phyloP scores from a whole-genome alignment of 2,329 filamentous ascomycete genomes.

The Phyllosticta citriasiana region DNA sequence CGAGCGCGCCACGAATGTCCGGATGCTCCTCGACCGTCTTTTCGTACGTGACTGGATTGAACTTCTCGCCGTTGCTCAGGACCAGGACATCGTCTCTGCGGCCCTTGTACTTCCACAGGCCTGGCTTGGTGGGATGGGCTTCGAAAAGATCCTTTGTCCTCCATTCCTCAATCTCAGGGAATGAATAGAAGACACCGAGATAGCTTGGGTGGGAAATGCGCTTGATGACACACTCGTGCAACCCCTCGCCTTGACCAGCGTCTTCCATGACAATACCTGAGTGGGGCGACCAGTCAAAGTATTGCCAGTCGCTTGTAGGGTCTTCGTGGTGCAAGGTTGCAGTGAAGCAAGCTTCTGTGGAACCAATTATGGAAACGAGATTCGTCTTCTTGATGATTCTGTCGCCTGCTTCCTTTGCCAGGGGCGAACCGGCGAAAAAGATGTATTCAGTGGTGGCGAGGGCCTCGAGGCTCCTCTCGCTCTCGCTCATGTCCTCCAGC shows the following conservation, averaged over 20 bases:
- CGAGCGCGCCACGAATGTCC: constrained; percentile 20
- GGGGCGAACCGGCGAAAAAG: constrained; percentile 13
- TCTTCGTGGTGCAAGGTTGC: constrained; percentile 12
- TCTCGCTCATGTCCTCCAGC: constrained; percentile 18
- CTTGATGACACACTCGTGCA: constrained; percentile 13
- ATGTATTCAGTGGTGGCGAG: constrained; percentile 16
- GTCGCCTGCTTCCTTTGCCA: constrained; percentile 12
- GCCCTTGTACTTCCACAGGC: constrained; percentile 15
- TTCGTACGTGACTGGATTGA: constrained; percentile 17
- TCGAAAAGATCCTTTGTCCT: constrained; percentile 15
- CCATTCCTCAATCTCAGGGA: constrained; percentile 12
- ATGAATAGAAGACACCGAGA: constrained; percentile 13
- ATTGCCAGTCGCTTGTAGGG: constrained; percentile 18
- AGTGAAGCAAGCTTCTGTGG: constrained; percentile 17
- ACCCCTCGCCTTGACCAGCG: constrained; percentile 13
- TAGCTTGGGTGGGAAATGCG: constrained; percentile 1
- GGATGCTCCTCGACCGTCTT: constrained; percentile 17
- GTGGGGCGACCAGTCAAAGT: constrained; percentile 18
- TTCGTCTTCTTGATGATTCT: constrained; percentile 15
- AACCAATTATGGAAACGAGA: constrained; percentile 17
- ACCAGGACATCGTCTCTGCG: constrained; percentile 16
- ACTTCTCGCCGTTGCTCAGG: constrained; percentile 15
- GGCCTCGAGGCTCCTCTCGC: constrained; percentile 16
- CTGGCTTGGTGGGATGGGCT: constrained; percentile 10
- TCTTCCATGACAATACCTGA: constrained; percentile 18